Evolutionary conservation across 805 yeast species (phyloP).

Genomic region (Kuraishia capsulata): DNA sequence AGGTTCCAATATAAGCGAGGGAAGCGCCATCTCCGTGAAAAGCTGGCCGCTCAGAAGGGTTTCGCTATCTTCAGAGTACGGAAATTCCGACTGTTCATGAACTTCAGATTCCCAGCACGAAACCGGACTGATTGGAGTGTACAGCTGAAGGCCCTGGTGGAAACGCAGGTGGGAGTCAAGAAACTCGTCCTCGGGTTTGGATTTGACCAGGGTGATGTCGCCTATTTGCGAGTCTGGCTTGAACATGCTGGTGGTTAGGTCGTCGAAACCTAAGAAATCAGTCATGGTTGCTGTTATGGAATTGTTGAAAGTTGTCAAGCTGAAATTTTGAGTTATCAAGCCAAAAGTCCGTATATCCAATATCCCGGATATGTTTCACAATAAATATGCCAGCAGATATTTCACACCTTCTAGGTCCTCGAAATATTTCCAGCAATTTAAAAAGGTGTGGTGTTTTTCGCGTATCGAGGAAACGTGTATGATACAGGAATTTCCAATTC

Average conservation of each 20-base stretch:
- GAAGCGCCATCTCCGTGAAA: neutral
- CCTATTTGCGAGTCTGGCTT: neutral
- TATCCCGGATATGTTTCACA: too few relatives aligned
- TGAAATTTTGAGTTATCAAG: too few relatives aligned
- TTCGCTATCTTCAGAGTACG: neutral
- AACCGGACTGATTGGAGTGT: neutral
- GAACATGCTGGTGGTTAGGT: neutral
- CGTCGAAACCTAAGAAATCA: neutral
- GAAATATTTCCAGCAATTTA: too few relatives aligned
- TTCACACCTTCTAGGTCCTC: too few relatives aligned
- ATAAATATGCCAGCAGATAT: too few relatives aligned
- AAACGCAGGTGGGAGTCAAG: neutral
- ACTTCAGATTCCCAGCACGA: neutral
- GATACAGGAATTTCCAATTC: too few relatives aligned
- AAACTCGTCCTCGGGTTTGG: neutral
- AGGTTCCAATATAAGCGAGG: neutral
- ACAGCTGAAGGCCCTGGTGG: neutral
- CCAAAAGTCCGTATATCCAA: too few relatives aligned
- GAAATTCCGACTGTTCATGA: neutral
- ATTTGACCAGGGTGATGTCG: neutral
- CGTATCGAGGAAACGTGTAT: too few relatives aligned
- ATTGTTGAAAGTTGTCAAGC: too few relatives aligned
- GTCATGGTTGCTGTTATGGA: neutral
- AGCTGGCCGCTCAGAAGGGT: neutral
- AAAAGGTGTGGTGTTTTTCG: too few relatives aligned